Evolutionary conservation across 75 land plant species (phyloP).

Genomic region (Cupressus sempervirens): DNA sequence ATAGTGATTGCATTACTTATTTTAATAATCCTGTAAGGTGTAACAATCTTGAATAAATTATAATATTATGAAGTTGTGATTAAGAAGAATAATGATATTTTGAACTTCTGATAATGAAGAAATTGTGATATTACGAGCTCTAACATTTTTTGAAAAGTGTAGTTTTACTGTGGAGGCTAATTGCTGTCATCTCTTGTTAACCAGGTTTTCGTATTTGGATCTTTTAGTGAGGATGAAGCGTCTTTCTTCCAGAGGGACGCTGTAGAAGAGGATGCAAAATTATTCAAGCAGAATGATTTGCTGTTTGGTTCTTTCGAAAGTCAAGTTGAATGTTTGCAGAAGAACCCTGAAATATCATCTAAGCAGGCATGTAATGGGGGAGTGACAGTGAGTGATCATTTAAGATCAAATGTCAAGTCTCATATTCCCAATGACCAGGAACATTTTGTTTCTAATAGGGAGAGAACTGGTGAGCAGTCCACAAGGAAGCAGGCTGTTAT

Average conservation of each 20-base stretch:
- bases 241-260: conserved; percentile 26
- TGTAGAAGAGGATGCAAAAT: neutral
- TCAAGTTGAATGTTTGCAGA: conserved; percentile 16
- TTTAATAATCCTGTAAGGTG: neutral
- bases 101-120: neutral
- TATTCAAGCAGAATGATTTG: conserved; percentile 16
- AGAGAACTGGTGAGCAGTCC: neutral
- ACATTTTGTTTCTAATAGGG: neutral
- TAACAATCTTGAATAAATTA: neutral
- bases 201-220: conserved; percentile 69
- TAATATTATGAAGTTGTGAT: neutral
- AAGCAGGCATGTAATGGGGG: neutral
- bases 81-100: neutral
- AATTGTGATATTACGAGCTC: neutral
- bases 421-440: neutral
- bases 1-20: neutral
- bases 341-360: neutral
- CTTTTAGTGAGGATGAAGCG: conserved; percentile 67
- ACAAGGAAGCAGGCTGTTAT: neutral
- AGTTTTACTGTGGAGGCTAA: neutral
- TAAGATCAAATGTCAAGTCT: conserved; percentile 14
- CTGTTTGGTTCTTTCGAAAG: conserved; percentile 39
- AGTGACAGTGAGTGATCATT: neutral
- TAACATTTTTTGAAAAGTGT: neutral
- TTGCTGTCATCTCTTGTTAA: neutral